These are phyloP conservation scores for Neopestalotiopsis rosae DNA, from an alignment of 2,329 filamentous ascomycete species.

Conservation along the genomic window DNA sequence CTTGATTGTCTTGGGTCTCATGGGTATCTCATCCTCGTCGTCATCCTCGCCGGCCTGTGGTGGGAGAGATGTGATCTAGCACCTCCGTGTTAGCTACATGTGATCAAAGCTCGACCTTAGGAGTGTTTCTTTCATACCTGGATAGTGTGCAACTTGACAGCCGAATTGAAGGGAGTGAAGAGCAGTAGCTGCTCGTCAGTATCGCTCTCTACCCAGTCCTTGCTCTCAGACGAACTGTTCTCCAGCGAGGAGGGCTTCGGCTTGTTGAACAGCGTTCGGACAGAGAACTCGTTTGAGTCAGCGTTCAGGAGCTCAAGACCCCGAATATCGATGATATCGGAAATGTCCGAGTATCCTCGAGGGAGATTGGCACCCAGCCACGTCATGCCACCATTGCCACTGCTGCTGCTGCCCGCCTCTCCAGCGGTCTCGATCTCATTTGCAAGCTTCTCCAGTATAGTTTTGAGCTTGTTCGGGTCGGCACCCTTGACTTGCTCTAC, in stretches of 20 bases:
- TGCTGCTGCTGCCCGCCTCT: slow-evolving; percentile 47
- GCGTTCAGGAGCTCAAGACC: slow-evolving; percentile 88
- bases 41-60: slow-evolving; percentile 51
- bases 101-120: slow-evolving; percentile 10
- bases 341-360: slow-evolving; percentile 83
- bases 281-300: slow-evolving; percentile 70
- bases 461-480: slow-evolving; percentile 72
- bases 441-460: slow-evolving; percentile 73
- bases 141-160: slow-evolving; percentile 85
- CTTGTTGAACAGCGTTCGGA: slow-evolving; percentile 76
- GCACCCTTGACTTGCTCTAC: slow-evolving; percentile 76
- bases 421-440: slow-evolving; percentile 67
- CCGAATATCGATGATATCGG: slow-evolving; percentile 77
- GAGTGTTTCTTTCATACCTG: slow-evolving; percentile 52
- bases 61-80: slow-evolving; percentile 81
- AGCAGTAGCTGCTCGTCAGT: slow-evolving; percentile 97
- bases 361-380: slow-evolving; percentile 82
- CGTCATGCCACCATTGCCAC: slow-evolving; percentile 45
- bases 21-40: slow-evolving; percentile 75
- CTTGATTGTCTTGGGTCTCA: slow-evolving; percentile 82
- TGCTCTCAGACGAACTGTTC: slow-evolving; percentile 85
- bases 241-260: slow-evolving; percentile 67
- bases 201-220: slow-evolving; percentile 95
- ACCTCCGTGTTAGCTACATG: slow-evolving; percentile 31
- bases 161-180: slow-evolving; percentile 86